Evolutionary conservation across 352 stramenopile species (phyloP).

Genomic region (Blastocystis sp.): DNA sequence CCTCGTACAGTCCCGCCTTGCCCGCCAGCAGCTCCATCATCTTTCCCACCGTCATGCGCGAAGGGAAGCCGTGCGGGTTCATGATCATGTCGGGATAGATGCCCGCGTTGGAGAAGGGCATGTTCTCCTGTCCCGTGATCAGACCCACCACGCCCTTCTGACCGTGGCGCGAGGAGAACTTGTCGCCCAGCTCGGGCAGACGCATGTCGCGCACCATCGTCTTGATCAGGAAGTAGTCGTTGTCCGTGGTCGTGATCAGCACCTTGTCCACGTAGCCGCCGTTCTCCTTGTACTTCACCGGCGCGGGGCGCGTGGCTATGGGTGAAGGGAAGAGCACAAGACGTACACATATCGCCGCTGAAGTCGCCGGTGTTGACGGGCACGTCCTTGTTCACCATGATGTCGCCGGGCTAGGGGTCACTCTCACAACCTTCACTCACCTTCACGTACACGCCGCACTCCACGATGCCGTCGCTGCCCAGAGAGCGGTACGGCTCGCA

Average conservation of each 20-base stretch:
- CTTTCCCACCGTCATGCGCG: constrained; percentile 98
- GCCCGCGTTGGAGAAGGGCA: constrained; percentile 98
- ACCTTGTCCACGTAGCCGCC: constrained; percentile 96
- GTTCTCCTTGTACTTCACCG: constrained; percentile 93
- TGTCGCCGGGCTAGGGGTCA: constrained; percentile 81
- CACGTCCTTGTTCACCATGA: constrained; percentile 98
- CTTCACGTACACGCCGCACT: constrained; percentile 82
- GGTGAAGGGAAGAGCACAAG: background rate
- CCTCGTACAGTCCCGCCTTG: constrained; percentile 94
- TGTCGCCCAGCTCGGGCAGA: constrained; percentile 97
- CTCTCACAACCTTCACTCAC: background rate
- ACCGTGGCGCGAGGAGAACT: constrained; percentile 97
- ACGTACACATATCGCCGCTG: constrained; percentile 1
- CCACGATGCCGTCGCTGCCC: constrained; percentile 93
- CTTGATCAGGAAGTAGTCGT: constrained; percentile 97
- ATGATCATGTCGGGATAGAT: constrained; percentile 99
- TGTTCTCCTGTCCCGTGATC: constrained; percentile 92
- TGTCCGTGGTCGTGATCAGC: constrained; percentile 94
- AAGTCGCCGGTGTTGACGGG: constrained; percentile 89
- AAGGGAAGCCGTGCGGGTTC: constrained; percentile 99
- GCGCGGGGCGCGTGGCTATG: constrained; percentile 77
- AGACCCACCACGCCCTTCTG: constrained; percentile 99
- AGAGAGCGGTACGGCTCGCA: constrained; percentile 90
- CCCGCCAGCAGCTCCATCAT: constrained; percentile 98
- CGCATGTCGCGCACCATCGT: constrained; percentile 87